Evolutionary conservation across 164 flowering plant species (phyloP).

Genomic region (Vitis rupestris): DNA sequence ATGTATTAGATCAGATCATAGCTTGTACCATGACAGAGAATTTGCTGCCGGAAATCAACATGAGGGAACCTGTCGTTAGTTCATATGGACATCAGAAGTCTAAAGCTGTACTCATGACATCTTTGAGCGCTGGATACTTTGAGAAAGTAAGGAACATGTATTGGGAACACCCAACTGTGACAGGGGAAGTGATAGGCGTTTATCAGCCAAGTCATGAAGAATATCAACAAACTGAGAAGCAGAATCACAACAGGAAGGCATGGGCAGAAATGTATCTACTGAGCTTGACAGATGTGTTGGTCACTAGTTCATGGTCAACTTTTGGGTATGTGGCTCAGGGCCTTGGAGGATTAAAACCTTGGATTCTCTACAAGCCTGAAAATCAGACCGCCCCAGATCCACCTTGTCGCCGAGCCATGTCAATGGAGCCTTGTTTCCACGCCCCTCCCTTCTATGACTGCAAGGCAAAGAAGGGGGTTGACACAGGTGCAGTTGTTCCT

Average conservation of each 20-base stretch:
- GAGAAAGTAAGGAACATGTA: constrained; percentile 68
- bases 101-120: constrained; percentile 67
- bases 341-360: constrained; percentile 79
- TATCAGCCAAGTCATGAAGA: constrained; percentile 87
- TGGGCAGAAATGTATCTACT: constrained; percentile 87
- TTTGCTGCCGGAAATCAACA: constrained; percentile 49
- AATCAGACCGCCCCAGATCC: constrained; percentile 67
- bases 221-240: constrained; percentile 62
- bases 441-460: constrained; percentile 91
- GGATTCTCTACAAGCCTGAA: constrained; percentile 81
- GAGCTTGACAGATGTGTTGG: constrained; percentile 60
- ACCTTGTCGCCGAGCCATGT: constrained; percentile 70
- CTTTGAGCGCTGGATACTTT: constrained; percentile 58
- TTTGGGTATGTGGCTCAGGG: constrained; percentile 94
- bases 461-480: constrained; percentile 61
- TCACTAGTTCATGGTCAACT: constrained; percentile 89
- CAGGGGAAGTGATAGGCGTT: constrained; percentile 63
- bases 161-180: constrained; percentile 66
- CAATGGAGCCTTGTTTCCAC: constrained; percentile 94
- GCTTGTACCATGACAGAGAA: constrained; percentile 62
- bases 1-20: constrained; percentile 71
- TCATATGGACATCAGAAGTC: constrained; percentile 24
- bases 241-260: constrained; percentile 69
- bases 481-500: constrained; percentile 73
- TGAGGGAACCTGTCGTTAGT: constrained; percentile 15